Evolutionary conservation across 495 filamentous ascomycete genomes (phyloP), one percentile per base, ranked within the genome.

Genomic region (Trichoderma reesei): DNA sequence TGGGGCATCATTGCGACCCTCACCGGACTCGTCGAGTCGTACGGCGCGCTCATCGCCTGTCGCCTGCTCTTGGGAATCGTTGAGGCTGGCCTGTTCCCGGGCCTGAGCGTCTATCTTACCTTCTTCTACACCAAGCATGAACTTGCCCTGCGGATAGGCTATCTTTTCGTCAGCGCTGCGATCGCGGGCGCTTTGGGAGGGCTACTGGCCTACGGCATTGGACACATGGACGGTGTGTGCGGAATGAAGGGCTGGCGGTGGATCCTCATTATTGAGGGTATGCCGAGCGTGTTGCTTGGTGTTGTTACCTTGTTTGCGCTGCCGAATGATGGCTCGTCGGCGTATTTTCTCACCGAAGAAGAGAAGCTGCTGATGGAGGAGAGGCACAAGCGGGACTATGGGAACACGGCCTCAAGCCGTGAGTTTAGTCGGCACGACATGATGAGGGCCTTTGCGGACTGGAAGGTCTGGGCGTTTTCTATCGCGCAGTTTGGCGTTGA

Each of bases 121-220:
- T 81, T 90, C 61, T 90, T 91, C 74, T 92, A 91, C 70, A 86
- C 82, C 56, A 87, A 88, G 66, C 79, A 81, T 8, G 88, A 92
- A 68, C 82, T 91, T 26, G 89, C 88, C 8, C 76, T 91, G 39
- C 83, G 90, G 34, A 85, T 90, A 5, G 85, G 86, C 0, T 90
- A 90, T 68, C 79, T 92, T 5, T 92, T 92, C 71, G 87, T 88
- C 62, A 88, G 82, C 48, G 83, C 90, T 2, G 89, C 90, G 1
- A 77, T 91, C 13, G 86, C 89, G 3, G 90, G 90, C 5, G 89
- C 88, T 18, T 86, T 85, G 65, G 90, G 90, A 26, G 90, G 90
- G 0, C 76, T 92, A 0, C 75, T 93, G 3, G 88, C 90, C 1
- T 91, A 87, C 63, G 87, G 76, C 1, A 90, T 93, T 63, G 85